Evolutionary conservation across 2,329 filamentous ascomycete species (phyloP).

Genomic region (Hypoxylon sp.): DNA sequence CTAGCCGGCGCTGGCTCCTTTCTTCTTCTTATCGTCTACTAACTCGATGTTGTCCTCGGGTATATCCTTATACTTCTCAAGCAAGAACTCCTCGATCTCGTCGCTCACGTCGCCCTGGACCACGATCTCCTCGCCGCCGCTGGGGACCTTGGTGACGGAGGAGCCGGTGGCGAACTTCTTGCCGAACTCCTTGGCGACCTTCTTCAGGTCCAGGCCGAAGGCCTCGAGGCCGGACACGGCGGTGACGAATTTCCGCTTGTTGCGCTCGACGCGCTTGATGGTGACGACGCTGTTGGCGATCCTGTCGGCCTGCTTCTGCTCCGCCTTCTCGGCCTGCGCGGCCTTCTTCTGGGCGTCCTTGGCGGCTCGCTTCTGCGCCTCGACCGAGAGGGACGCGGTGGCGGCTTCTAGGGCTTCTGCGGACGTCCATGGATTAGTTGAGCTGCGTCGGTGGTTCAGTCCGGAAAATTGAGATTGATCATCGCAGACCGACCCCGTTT

Average conservation of each 20-base stretch:
- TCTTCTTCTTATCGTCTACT: constrained; percentile 96
- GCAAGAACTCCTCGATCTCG: constrained; percentile 90
- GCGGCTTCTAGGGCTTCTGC: constrained; percentile 85
- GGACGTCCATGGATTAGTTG: not conserved
- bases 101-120: constrained; percentile 97
- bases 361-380: constrained; percentile 92
- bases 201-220: constrained; percentile 93
- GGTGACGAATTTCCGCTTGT: constrained; percentile 97
- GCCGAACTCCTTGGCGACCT: constrained; percentile 94
- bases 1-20: constrained; percentile 38
- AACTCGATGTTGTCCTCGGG: constrained; percentile 96
- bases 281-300: constrained; percentile 85
- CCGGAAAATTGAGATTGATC: not conserved
- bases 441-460: constrained; percentile 2
- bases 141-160: constrained; percentile 88
- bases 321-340: constrained; percentile 89
- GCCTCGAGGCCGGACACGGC: constrained; percentile 90
- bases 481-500: not conserved
- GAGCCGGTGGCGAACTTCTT: constrained; percentile 98
- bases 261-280: constrained; percentile 97
- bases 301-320: constrained; percentile 84
- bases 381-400: constrained; percentile 86
- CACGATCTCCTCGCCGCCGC: constrained; percentile 94
- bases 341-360: constrained; percentile 98
- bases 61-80: constrained; percentile 89